Evolutionary conservation across 352 stramenopile genomes (phyloP).

Genomic region (Phytophthora constricta): DNA sequence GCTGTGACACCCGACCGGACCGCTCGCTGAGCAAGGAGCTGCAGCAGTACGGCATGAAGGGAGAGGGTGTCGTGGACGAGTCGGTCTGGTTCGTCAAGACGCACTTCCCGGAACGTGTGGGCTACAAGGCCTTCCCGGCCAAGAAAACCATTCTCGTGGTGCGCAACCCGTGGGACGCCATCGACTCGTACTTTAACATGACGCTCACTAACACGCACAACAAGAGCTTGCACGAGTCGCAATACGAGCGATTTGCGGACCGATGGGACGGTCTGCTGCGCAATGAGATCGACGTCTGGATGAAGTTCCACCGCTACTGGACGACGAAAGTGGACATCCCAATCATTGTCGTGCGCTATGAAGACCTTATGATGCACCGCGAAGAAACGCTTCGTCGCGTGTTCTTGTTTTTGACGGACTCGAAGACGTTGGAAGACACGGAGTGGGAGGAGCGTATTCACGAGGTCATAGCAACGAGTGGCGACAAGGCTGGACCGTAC

Average conservation of each 20-base stretch:
- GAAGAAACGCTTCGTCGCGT: slow-evolving; percentile 81
- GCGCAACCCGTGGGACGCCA: slow-evolving; percentile 98
- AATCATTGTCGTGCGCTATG: slow-evolving; percentile 93
- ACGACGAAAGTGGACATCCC: slow-evolving; percentile 88
- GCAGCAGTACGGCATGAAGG: slow-evolving; percentile 90
- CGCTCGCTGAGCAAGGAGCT: slow-evolving; percentile 92
- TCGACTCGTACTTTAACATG: slow-evolving; percentile 99
- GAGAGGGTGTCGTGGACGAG: slow-evolving; percentile 94
- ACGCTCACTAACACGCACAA: slow-evolving; percentile 95
- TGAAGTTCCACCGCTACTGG: slow-evolving; percentile 93
- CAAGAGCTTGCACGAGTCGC: slow-evolving; percentile 86
- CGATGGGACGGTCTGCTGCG: slow-evolving; percentile 91
- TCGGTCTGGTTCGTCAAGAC: slow-evolving; percentile 98
- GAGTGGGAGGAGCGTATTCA: slow-evolving; percentile 79
- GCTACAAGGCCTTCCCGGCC: slow-evolving; percentile 82
- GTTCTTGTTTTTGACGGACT: slow-evolving; percentile 79
- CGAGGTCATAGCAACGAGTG: slow-evolving; percentile 59
- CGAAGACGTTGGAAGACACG: slow-evolving; percentile 69
- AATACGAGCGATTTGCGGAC: slow-evolving; percentile 89
- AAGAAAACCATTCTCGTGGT: slow-evolving; percentile 89
- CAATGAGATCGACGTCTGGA: slow-evolving; percentile 93
- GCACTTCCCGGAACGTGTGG: slow-evolving; percentile 97
- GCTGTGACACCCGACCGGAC: slow-evolving; percentile 96
- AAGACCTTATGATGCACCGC: slow-evolving; percentile 88
- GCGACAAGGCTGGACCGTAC: slow-evolving; percentile 77